Evolutionary conservation across 768 basidiomycete species (phyloP).

Genomic region (Suillus cothurnatus): DNA sequence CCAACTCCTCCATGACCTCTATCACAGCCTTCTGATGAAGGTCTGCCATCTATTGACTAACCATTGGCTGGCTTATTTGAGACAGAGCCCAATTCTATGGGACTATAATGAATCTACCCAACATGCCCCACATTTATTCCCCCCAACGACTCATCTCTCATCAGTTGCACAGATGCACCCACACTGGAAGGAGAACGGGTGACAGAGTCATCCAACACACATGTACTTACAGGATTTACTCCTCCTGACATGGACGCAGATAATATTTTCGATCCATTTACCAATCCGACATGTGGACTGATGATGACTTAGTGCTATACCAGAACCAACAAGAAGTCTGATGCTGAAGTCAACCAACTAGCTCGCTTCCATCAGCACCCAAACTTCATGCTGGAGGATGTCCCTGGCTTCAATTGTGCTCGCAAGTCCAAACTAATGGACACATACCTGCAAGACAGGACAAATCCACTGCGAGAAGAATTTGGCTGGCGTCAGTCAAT

Average conservation of each 20-base stretch:
- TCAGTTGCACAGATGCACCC: no score
- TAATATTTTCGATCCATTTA: slow-evolving; percentile 19
- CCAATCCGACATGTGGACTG: slow-evolving; percentile 15
- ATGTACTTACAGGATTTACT: no score
- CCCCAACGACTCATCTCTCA: no score
- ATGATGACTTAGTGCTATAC: slow-evolving; percentile 3
- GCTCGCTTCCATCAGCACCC: slow-evolving; percentile 21
- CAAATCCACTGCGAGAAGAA: slow-evolving; percentile 15
- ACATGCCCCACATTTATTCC: no score
- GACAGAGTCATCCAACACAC: no score
- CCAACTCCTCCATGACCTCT: no score
- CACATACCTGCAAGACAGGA: slow-evolving; percentile 16
- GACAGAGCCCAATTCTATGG: no score
- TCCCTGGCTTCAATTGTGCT: slow-evolving; percentile 25
- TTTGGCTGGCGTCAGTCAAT: slow-evolving; percentile 23
- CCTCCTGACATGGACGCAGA: background rate
- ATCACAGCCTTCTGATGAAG: no score
- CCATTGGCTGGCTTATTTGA: no score
- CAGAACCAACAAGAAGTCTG: slow-evolving; percentile 17
- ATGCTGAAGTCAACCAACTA: slow-evolving; percentile 28
- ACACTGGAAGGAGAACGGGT: no score
- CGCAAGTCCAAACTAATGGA: slow-evolving; percentile 19
- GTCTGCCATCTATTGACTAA: no score
- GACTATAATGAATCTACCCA: no score
- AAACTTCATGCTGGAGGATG: background rate